Evolutionary conservation across 345 rosid genomes (phyloP), one percentile per base, ranked within the genome.

Genomic region (Ricinus communis): DNA sequence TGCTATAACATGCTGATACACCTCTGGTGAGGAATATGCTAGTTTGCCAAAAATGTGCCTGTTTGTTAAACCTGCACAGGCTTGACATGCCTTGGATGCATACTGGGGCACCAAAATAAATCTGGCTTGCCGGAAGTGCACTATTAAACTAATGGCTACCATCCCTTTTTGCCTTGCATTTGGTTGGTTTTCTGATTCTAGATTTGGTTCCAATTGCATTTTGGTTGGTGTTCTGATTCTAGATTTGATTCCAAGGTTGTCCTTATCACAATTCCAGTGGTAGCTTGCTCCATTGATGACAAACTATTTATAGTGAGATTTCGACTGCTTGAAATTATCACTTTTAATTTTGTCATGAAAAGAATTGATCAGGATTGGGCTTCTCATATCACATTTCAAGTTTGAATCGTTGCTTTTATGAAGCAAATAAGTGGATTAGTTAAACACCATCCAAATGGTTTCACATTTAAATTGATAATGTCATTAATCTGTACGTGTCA

Each of bases 111-210:
- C 18, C 38, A 28, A 27, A 28, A 57, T n/a, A 57, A 11, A 28
- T 57, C 8, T 65, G 47, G 56, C 36, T 65, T 6, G n/a, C n/a
- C n/a, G n/a, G 21, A 28, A 65, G 69, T 65, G 43, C 25, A 49
- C 36, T 16, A 65, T 10, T 18, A 27, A 62, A 65, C 24, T 45
- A 19, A 19, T 25, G 24, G 52, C n/a, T 27, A 18, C 2, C 47
- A 15, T 41, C 33, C 11, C 47, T 25, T n/a, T n/a, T n/a, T n/a
- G n/a, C n/a, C n/a, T n/a, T 25, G 14, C 0, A 10, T 68, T 28
- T 27, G 49, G 14, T 22, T 40, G 14, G 47, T 40, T 57, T 24
- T 53, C 27, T 24, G 31, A 66, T 52, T 13, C 21, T 53, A 40
- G 70, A 38, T 38, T n/a, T 54, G n/a, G 21, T 38, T 16, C 38